A percentile compares a stretch with the other conserved stretches of the same genome.
Conservation (phyloP, 2,329 filamentous ascomycete genomes). For the Helminthosporium solani region DNA sequence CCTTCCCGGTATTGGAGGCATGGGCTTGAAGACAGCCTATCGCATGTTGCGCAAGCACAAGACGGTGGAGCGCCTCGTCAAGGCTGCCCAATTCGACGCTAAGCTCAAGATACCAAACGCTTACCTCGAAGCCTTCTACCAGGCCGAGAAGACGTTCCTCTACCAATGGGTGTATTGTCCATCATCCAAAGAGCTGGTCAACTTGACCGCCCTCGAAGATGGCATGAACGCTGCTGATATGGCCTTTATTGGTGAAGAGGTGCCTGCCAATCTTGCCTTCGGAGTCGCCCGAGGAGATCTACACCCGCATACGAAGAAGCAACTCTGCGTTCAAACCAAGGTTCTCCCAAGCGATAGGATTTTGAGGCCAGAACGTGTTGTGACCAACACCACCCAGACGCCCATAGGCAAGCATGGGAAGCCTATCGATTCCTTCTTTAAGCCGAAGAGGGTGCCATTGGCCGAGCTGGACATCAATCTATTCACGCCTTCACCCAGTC, state of each 20-base stretch:
- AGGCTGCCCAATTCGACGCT: conserved; percentile 84
- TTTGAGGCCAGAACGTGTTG: conserved; percentile 41
- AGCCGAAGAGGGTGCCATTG: conserved; percentile 61
- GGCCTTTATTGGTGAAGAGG: conserved; percentile 75
- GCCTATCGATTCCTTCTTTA: conserved; percentile 66
- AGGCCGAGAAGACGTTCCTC: conserved; percentile 89
- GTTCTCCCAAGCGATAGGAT: conserved; percentile 34
- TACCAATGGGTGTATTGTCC: conserved; percentile 96
- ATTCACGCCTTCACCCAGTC: conserved; percentile 66
- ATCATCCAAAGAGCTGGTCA: conserved; percentile 66
- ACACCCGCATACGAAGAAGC: conserved; percentile 84
- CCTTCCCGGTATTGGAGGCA: conserved; percentile 76
- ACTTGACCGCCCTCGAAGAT: conserved; percentile 67
- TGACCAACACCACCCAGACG: conserved; percentile 32
- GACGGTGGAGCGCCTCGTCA: conserved; percentile 76
- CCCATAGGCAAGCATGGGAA: conserved; percentile 60
- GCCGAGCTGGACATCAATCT: conserved; percentile 68
- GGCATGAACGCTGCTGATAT: conserved; percentile 68
- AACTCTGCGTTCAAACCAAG: conserved; percentile 45
- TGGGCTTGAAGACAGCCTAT: conserved; percentile 93
- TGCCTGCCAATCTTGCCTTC: conserved; percentile 68
- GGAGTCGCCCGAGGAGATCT: conserved; percentile 79
- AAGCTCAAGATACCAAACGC: conserved; percentile 77
- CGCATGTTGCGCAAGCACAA: conserved; percentile 88
- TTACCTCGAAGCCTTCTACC: conserved; percentile 77